phyloP scores from a whole-genome alignment of 1,284 basidiomycete species.

The Irpex sp. region DNA sequence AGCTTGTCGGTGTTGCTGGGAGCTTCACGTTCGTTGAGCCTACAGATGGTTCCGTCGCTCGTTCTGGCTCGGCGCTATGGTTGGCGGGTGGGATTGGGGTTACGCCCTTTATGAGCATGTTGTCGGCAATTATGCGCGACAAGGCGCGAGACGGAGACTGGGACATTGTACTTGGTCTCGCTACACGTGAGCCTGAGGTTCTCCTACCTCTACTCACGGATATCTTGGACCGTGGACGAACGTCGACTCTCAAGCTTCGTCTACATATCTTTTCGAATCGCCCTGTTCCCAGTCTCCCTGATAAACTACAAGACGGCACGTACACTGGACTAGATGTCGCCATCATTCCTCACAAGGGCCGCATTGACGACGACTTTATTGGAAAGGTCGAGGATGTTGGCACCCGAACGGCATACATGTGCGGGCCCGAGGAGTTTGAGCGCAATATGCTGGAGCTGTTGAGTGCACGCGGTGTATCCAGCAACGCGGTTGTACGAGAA shows the following conservation, averaged over 20 bases:
- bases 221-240: slow-evolving; percentile 19
- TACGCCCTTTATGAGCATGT: slow-evolving; percentile 55
- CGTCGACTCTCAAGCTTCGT: slow-evolving; percentile 16
- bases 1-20: slow-evolving; percentile 35
- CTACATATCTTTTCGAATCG: slow-evolving; percentile 10
- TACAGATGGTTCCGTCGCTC: not conserved
- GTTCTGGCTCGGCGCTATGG: slow-evolving; percentile 35
- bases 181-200: slow-evolving; percentile 48
- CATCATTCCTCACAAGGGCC: slow-evolving; percentile 10
- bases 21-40: slow-evolving; percentile 30
- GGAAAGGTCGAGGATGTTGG: not conserved
- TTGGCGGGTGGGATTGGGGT: slow-evolving; percentile 57
- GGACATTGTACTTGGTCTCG: slow-evolving; percentile 42
- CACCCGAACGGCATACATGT: slow-evolving; percentile 14
- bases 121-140: slow-evolving; percentile 27
- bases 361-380: slow-evolving; percentile 8
- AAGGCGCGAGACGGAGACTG: slow-evolving; percentile 17
- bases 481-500: slow-evolving; percentile 10
- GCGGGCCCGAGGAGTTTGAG: slow-evolving; percentile 19
- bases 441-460: slow-evolving; percentile 19
- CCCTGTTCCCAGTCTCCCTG: slow-evolving; percentile 14
- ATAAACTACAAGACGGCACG: not conserved
- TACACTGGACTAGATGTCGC: not conserved
- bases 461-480: slow-evolving; percentile 8
- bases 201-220: slow-evolving; percentile 34